Evolutionary conservation across 179 eudicot species (phyloP).

Genomic region (Dionaea muscipula): DNA sequence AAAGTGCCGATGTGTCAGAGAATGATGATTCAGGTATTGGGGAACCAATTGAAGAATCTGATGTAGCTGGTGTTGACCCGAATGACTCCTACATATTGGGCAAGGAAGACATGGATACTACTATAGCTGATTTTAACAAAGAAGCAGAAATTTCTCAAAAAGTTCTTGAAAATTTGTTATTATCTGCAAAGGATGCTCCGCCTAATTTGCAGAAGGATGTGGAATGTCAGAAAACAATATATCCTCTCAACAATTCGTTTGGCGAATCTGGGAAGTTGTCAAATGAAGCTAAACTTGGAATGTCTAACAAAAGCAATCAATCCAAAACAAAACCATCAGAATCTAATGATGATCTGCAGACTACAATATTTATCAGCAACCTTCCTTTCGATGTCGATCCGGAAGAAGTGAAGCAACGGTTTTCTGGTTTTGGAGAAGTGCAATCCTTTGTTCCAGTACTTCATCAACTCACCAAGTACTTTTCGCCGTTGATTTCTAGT

Average conservation of each 20-base stretch:
- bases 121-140: conserved; percentile 48
- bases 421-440: conserved; percentile 74
- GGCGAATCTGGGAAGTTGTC: conserved; percentile 18
- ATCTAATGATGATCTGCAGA: conserved; percentile 51
- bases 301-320: conserved; percentile 12
- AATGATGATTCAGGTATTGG: conserved; percentile 28
- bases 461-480: conserved; percentile 67
- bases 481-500: conserved; percentile 12
- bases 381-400: conserved; percentile 70
- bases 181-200: conserved; percentile 30
- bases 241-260: conserved; percentile 15
- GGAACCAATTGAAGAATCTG: conserved; percentile 20
- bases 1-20: conserved; percentile 30
- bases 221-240: conserved; percentile 14
- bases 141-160: conserved; percentile 73
- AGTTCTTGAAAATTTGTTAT: conserved; percentile 59
- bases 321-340: conserved; percentile 18
- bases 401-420: conserved; percentile 88
- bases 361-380: conserved; percentile 65
- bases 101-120: conserved; percentile 23
- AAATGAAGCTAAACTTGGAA: conserved; percentile 18
- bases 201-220: conserved; percentile 15
- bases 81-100: conserved; percentile 29
- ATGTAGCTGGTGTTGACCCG: conserved; percentile 23
- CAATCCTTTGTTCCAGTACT: conserved; percentile 70